Evolutionary conservation across 2,329 filamentous ascomycete species (phyloP).

Genomic region (Salinomyces thailandicus): DNA sequence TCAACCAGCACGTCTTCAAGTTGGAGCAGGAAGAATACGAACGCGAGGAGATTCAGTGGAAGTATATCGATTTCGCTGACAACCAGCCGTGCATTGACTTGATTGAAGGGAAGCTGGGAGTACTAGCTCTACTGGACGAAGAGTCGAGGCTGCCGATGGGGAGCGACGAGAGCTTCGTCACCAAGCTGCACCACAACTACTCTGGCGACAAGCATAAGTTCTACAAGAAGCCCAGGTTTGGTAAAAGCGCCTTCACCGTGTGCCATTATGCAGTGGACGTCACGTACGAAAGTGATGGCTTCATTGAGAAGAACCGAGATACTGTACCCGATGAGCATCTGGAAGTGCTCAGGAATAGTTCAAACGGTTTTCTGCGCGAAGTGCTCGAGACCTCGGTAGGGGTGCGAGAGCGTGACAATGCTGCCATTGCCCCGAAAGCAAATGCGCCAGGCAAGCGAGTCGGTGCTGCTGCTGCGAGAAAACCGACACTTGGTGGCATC

Average conservation of each 20-base stretch:
- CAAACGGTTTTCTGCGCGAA: slow-evolving; percentile 72
- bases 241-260: slow-evolving; percentile 93
- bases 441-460: slow-evolving; percentile 70
- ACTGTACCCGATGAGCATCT: slow-evolving; percentile 98
- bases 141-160: slow-evolving; percentile 96
- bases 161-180: slow-evolving; percentile 92
- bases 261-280: slow-evolving; percentile 98
- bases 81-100: slow-evolving; percentile 98
- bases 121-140: slow-evolving; percentile 85
- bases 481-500: slow-evolving; percentile 93
- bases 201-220: slow-evolving; percentile 84
- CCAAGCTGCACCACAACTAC: slow-evolving; percentile 91
- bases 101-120: slow-evolving; percentile 92
- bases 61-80: slow-evolving; percentile 97
- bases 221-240: slow-evolving; percentile 97
- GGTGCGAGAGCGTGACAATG: slow-evolving; percentile 78
- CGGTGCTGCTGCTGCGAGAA: slow-evolving; percentile 84
- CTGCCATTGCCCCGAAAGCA: slow-evolving; percentile 56
- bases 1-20: slow-evolving; percentile 99
- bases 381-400: slow-evolving; percentile 77
- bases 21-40: slow-evolving; percentile 97
- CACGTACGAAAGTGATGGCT: slow-evolving; percentile 96
- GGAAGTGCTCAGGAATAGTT: slow-evolving; percentile 76
- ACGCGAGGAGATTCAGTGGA: slow-evolving; percentile 95
- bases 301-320: slow-evolving; percentile 98